These are phyloP conservation scores for Serendipita vermifera DNA, from an alignment of 768 basidiomycete genomes.

Conservation along the genomic window DNA sequence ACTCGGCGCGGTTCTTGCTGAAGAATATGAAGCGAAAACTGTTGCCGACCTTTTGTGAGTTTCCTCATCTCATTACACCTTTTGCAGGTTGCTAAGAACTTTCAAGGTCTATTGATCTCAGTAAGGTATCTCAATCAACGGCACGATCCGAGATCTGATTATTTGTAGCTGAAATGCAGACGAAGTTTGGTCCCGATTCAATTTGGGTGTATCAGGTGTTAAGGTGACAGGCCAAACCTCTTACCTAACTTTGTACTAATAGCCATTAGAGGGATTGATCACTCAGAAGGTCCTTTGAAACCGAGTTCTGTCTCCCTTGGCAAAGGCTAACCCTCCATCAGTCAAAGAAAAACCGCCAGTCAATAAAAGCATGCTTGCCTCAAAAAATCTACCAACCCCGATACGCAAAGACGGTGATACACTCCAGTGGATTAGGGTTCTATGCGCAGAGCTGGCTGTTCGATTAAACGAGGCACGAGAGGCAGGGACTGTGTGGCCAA, in stretches of 20 bases:
- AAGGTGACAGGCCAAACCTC: slow-evolving; percentile 37
- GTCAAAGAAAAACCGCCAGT: slow-evolving; percentile 73
- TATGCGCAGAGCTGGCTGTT: slow-evolving; percentile 80
- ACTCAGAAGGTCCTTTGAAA: slow-evolving; percentile 54
- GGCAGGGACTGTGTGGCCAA: slow-evolving; percentile 76
- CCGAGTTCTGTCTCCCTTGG: neutral
- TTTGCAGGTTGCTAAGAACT: neutral
- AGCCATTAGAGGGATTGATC: slow-evolving; percentile 60
- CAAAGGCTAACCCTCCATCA: slow-evolving; percentile 22
- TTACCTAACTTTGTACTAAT: neutral
- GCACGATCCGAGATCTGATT: slow-evolving; percentile 15
- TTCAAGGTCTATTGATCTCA: neutral
- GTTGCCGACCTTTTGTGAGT: slow-evolving; percentile 83
- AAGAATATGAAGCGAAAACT: slow-evolving; percentile 77
- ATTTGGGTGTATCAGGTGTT: slow-evolving; percentile 90
- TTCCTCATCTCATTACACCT: neutral
- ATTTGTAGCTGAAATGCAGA: slow-evolving; percentile 56
- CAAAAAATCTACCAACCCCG: slow-evolving; percentile 81
- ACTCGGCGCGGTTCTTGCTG: slow-evolving; percentile 73
- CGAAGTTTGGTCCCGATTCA: slow-evolving; percentile 64
- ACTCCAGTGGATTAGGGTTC: slow-evolving; percentile 79
- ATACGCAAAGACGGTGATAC: slow-evolving; percentile 65
- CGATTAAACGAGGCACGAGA: slow-evolving; percentile 74
- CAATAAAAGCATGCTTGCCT: slow-evolving; percentile 88
- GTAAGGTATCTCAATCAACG: neutral